Conservation (phyloP, 257 asterid genomes). For the Capsicum pubescens region DNA sequence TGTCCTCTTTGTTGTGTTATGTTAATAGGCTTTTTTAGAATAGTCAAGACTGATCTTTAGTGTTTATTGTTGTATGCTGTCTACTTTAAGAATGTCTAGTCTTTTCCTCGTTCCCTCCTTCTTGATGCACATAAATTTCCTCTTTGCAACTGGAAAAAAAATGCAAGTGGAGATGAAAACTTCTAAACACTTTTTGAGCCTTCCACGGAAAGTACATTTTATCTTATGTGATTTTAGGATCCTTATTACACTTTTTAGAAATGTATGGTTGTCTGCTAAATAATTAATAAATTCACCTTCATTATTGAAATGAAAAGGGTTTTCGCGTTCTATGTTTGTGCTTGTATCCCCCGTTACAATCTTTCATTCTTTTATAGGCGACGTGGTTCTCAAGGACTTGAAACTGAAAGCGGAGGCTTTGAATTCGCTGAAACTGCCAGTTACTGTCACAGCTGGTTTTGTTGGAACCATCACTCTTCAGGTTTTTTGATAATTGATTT, state of each 20-base stretch:
- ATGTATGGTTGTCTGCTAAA: not conserved
- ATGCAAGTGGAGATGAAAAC: not conserved
- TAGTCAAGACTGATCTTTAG: not conserved
- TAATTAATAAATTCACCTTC: not conserved
- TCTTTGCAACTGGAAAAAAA: not conserved
- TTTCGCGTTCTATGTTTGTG: constrained; percentile 10
- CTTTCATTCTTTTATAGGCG: constrained; percentile 57
- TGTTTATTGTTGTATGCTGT: not conserved
- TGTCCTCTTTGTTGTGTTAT: not conserved
- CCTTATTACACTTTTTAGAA: not conserved
- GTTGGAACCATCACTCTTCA: constrained; percentile 92
- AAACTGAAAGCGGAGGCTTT: constrained; percentile 93
- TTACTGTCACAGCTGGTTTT: constrained; percentile 95
- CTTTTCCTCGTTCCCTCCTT: not conserved
- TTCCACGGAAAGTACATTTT: not conserved
- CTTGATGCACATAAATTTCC: not conserved
- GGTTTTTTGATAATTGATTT: constrained; percentile 49
- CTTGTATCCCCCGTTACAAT: constrained; percentile 33
- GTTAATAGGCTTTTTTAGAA: not conserved
- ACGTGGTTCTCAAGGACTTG: constrained; percentile 95
- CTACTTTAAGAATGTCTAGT: not conserved
- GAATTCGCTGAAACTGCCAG: constrained; percentile 92
- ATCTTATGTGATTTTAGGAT: not conserved
- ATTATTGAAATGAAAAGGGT: not conserved
- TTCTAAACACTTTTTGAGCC: not conserved